Percentiles rank a stretch among this genome's conserved stretches.
Conservation (phyloP, 2,329 filamentous ascomycete genomes). For the Claviceps digitariae region DNA sequence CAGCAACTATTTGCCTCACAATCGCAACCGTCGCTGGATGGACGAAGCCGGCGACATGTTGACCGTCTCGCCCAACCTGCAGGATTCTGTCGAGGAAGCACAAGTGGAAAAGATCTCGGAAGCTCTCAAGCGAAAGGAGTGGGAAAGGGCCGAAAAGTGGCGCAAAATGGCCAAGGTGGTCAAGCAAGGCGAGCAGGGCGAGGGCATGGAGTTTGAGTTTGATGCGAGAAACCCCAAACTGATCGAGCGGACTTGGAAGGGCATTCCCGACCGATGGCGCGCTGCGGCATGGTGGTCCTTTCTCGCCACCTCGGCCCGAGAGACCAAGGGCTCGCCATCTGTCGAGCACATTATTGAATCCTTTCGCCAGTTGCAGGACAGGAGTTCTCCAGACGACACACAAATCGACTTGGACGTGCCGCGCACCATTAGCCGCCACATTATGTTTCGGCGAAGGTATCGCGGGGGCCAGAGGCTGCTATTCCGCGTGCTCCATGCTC, state of each 20-base stretch:
- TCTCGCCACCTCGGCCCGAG: constrained; percentile 61
- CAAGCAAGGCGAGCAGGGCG: constrained; percentile 37
- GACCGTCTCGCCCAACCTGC: constrained; percentile 41
- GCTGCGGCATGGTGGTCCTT: constrained; percentile 92
- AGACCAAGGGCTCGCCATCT: constrained; percentile 41
- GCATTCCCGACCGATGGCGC: constrained; percentile 92
- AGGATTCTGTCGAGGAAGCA: constrained; percentile 42
- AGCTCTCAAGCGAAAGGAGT: constrained; percentile 48
- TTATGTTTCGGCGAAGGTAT: constrained; percentile 92
- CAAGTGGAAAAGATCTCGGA: constrained; percentile 38
- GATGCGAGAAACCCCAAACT: constrained; percentile 73
- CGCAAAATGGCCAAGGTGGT: constrained; percentile 49
- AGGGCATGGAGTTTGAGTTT: constrained; percentile 60
- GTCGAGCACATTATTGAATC: constrained; percentile 59
- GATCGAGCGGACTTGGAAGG: constrained; percentile 90
- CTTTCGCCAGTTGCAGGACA: constrained; percentile 60
- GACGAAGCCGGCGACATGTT: constrained; percentile 57
- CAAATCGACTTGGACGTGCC: constrained; percentile 98
- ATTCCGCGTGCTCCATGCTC: constrained; percentile 82
- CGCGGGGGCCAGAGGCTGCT: constrained; percentile 81
- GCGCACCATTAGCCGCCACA: constrained; percentile 83
- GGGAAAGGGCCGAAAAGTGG: constrained; percentile 52
- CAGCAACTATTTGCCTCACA: constrained; percentile 45
- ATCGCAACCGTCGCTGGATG: constrained; percentile 45
- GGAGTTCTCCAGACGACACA: constrained; percentile 75